These are phyloP conservation scores for Amanita subjunquillea DNA, from an alignment of 768 basidiomycete species.

Conservation along the genomic window DNA sequence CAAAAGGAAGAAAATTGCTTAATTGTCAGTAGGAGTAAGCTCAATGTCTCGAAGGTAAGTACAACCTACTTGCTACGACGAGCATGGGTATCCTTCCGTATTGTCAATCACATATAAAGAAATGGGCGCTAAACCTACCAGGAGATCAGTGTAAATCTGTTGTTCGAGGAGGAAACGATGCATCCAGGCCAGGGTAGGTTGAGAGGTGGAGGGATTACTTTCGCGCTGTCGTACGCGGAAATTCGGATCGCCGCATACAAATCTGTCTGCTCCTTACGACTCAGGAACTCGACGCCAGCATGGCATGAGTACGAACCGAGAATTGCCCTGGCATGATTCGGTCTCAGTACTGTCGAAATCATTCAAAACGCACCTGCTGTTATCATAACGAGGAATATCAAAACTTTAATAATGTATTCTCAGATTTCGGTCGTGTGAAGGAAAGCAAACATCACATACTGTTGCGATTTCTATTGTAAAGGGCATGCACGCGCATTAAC, in stretches of 20 bases:
- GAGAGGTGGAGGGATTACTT: background rate
- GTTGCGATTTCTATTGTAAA: background rate
- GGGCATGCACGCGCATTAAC: background rate
- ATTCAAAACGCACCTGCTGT: background rate
- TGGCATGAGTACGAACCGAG: background rate
- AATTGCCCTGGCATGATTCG: background rate
- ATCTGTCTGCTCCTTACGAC: background rate
- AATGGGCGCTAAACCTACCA: background rate
- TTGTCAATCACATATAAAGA: background rate
- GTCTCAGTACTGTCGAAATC: background rate
- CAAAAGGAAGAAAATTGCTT: slow-evolving; percentile 1
- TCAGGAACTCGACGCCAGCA: background rate
- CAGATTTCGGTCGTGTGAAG: background rate
- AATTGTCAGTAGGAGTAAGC: background rate
- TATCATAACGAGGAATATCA: background rate
- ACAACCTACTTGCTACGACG: background rate
- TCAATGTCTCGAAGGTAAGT: background rate
- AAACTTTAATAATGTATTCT: background rate
- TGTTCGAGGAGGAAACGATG: background rate
- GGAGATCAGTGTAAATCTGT: background rate
- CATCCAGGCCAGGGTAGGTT: slow-evolving; percentile 2
- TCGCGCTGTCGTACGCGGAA: background rate
- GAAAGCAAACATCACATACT: background rate
- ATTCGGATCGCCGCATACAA: background rate
- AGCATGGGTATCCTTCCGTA: background rate